Evolutionary conservation across 495 filamentous ascomycete species (phyloP).

Genomic region (Penicillium desertorum): DNA sequence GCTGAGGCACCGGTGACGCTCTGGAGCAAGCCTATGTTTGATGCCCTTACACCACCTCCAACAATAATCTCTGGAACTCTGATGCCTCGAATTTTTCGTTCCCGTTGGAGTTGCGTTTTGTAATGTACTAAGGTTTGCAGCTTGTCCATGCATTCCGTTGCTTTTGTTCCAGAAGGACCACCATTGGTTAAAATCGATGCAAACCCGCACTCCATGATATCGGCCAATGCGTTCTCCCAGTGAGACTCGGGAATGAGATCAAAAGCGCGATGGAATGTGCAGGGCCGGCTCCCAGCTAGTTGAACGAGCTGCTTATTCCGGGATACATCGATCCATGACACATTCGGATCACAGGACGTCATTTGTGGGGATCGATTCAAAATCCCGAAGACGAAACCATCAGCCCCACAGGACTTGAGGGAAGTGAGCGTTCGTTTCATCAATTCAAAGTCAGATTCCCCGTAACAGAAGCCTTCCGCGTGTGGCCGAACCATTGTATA

Average conservation of each 20-base stretch:
- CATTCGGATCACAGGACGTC: not conserved
- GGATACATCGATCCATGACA: slow-evolving; percentile 33
- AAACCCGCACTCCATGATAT: slow-evolving; percentile 46
- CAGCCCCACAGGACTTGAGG: slow-evolving; percentile 36
- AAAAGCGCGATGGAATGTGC: slow-evolving; percentile 57
- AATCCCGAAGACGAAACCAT: slow-evolving; percentile 55
- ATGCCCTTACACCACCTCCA: slow-evolving; percentile 42
- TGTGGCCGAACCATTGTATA: slow-evolving; percentile 54
- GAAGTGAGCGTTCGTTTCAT: slow-evolving; percentile 41
- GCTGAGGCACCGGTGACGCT: slow-evolving; percentile 24
- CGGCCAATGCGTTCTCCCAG: slow-evolving; percentile 31
- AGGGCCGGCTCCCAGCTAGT: slow-evolving; percentile 41
- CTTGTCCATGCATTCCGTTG: slow-evolving; percentile 20
- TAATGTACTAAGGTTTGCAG: slow-evolving; percentile 11
- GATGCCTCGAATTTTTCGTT: no score
- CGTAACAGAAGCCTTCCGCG: slow-evolving; percentile 42
- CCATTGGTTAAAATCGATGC: slow-evolving; percentile 48
- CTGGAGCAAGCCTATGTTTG: slow-evolving; percentile 33
- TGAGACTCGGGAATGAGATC: slow-evolving; percentile 37
- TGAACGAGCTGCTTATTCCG: slow-evolving; percentile 41
- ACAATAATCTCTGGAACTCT: slow-evolving; percentile 30
- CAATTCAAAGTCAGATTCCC: slow-evolving; percentile 31
- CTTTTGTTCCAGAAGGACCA: slow-evolving; percentile 29
- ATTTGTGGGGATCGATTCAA: slow-evolving; percentile 21
- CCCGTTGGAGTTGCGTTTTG: not conserved